Base-by-base conservation (phyloP, 768 basidiomycete species). In the Leccinum subtestaceum region DNA sequence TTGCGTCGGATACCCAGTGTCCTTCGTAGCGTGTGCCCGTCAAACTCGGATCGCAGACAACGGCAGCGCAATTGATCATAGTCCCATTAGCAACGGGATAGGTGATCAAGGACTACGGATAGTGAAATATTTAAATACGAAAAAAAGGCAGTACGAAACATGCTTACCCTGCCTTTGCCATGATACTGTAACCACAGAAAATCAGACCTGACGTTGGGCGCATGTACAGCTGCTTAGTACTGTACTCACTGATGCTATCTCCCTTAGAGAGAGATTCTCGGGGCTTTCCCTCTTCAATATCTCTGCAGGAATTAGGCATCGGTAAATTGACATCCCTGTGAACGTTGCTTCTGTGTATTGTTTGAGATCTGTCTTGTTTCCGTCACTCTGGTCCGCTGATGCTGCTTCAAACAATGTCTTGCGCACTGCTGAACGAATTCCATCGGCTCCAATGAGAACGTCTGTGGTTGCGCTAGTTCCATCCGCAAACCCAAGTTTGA, bases 391-490 rank as follows among this genome's bases (percentile, higher is more conserved):
- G 2, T 57, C 59, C 15, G 23, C n/a, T 2, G 61, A 63, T 3
- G 59, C 64, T 43, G 34, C 21, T 43, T 63, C 71, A n/a, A 70
- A 65, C 54, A 73, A 60, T 0, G 52, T 56, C 34, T 60, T 65
- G 48, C 72, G 72, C 9, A 71, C 65, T 3, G 54, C 47, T 5
- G 69, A 73, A 25, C 66, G 71, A 34, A 82, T 70, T 4, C 80
- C 81, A 60, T 81, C 80, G 40, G 78, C 78, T 5, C 79, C 81
- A 52, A 81, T 60, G 2, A 81, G 74, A 13, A 82, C 60, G 53
- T 82, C 76, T 5, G 80, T 71, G 32, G 63, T 69, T 4, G 74
- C 55, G 1, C n/a, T 58, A 1, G 60, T 68, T 5, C 66, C 60
- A 25, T 67, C 66, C 0, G 66, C 52, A 15, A 67, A 67, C 4